Evolutionary conservation across 2,329 filamentous ascomycete genomes (phyloP).

Genomic region (Leptodontidium sp.): DNA sequence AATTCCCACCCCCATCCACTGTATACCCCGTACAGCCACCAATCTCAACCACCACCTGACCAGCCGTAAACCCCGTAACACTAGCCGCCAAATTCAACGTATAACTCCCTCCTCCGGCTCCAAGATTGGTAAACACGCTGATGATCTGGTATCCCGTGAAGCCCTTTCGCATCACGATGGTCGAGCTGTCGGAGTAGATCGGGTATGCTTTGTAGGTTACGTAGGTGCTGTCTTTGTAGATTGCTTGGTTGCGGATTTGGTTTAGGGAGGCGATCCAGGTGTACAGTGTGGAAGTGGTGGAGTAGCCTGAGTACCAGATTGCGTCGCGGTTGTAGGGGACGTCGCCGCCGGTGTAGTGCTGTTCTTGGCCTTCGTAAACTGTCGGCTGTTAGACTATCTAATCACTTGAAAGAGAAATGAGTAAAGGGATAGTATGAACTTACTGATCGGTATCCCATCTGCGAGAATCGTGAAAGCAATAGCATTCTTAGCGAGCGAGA

Average conservation of each 20-base stretch:
- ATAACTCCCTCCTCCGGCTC: constrained; percentile 46
- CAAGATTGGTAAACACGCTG: constrained; percentile 52
- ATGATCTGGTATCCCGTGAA: constrained; percentile 37
- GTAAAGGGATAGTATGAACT: background rate
- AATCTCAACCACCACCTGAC: constrained; percentile 51
- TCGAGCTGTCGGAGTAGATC: constrained; percentile 39
- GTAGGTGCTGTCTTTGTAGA: constrained; percentile 38
- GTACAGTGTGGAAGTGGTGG: constrained; percentile 51
- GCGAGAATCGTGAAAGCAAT: constrained; percentile 58
- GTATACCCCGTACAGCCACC: constrained; percentile 54
- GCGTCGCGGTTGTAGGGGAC: constrained; percentile 56
- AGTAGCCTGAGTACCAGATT: constrained; percentile 53
- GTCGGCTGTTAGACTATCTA: background rate
- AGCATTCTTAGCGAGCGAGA: constrained; percentile 53
- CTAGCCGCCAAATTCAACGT: constrained; percentile 48
- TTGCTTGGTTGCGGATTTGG: constrained; percentile 41
- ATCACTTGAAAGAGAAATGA: no score
- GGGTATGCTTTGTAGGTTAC: constrained; percentile 42
- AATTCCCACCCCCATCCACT: constrained; percentile 52
- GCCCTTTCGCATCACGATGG: constrained; percentile 45
- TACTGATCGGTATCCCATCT: constrained; percentile 59
- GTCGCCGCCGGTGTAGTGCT: constrained; percentile 52
- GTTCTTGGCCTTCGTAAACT: constrained; percentile 63
- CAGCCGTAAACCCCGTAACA: constrained; percentile 50
- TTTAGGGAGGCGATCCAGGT: constrained; percentile 47